Evolutionary conservation across 129 eudicot genomes (phyloP).

Genomic region (Dittrichia graveolens): DNA sequence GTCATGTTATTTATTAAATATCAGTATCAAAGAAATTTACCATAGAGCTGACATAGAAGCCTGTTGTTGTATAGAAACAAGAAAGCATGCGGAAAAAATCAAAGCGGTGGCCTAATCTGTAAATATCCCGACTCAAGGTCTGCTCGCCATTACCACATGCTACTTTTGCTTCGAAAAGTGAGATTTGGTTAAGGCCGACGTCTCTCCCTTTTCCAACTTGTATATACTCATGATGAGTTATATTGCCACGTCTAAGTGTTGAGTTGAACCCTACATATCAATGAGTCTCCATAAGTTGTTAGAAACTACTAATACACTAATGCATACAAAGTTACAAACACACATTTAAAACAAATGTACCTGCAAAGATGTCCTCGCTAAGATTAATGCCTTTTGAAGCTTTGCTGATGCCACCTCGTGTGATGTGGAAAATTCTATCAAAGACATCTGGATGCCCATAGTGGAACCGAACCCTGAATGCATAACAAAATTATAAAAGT

Average conservation of each 20-base stretch:
- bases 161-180: constrained; percentile 98
- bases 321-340: neutral
- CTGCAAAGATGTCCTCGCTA: constrained; percentile 97
- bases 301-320: neutral
- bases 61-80: constrained; percentile 83
- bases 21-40: constrained; percentile 33
- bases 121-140: constrained; percentile 95
- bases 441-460: constrained; percentile 99
- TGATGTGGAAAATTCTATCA: constrained; percentile 90
- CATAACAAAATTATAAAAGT: too few relatives aligned
- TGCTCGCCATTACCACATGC: constrained; percentile 99
- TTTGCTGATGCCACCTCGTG: constrained; percentile 99
- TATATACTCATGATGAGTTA: constrained; percentile 97
- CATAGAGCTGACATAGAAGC: constrained; percentile 95
- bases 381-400: constrained; percentile 93
- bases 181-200: constrained; percentile 98
- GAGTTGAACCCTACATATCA: constrained; percentile 80
- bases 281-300: neutral
- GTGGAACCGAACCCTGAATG: constrained; percentile 90
- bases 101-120: constrained; percentile 98
- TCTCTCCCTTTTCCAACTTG: constrained; percentile 99
- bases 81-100: constrained; percentile 99
- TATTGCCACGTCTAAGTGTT: constrained; percentile 87
- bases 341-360: constrained; percentile 34
- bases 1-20: too few relatives aligned